Percentiles rank a stretch among this genome's conserved stretches.
Evolutionary conservation across 2,329 filamentous ascomycete species (phyloP).

Genomic region (Zalaria obscura): DNA sequence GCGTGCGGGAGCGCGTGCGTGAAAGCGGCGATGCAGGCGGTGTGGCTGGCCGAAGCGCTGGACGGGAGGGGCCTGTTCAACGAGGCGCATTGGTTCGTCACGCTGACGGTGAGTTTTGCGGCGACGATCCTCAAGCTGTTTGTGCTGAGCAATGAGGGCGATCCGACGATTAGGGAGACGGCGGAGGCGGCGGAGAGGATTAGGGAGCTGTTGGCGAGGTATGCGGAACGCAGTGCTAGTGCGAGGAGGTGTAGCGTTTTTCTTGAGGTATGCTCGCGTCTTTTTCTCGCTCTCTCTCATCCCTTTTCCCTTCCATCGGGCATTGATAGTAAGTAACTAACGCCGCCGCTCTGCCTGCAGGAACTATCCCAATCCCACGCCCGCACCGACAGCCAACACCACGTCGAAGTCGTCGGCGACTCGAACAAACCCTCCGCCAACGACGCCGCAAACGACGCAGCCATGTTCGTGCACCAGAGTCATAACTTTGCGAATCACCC

Average conservation of each 20-base stretch:
- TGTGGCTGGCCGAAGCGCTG: slow-evolving; percentile 10
- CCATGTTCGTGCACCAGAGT: too few relatives aligned
- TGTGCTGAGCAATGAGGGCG: slow-evolving; percentile 7
- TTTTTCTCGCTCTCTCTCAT: too few relatives aligned
- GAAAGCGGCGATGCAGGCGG: slow-evolving; percentile 10
- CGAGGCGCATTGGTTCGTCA: slow-evolving; percentile 9
- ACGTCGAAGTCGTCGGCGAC: too few relatives aligned
- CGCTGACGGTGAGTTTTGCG: slow-evolving; percentile 7
- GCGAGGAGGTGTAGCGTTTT: slow-evolving; percentile 4
- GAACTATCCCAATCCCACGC: too few relatives aligned
- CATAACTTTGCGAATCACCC: too few relatives aligned
- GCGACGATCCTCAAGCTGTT: slow-evolving; percentile 9
- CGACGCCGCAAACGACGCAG: too few relatives aligned
- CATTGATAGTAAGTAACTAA: too few relatives aligned
- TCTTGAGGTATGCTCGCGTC: neutral
- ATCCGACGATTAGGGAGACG: slow-evolving; percentile 8
- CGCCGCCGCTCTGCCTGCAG: too few relatives aligned
- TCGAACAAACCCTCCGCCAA: too few relatives aligned
- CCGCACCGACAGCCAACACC: too few relatives aligned
- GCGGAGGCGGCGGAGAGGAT: slow-evolving; percentile 2
- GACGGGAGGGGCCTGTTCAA: slow-evolving; percentile 8
- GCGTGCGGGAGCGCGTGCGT: slow-evolving; percentile 10
- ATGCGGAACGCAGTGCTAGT: slow-evolving; percentile 3
- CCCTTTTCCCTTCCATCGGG: too few relatives aligned
- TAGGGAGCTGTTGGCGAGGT: slow-evolving; percentile 3